Percentiles rank a stretch among this genome's conserved stretches.
Conservation (phyloP, 805 yeast genomes). For the Zygoascus biomembranicola region DNA sequence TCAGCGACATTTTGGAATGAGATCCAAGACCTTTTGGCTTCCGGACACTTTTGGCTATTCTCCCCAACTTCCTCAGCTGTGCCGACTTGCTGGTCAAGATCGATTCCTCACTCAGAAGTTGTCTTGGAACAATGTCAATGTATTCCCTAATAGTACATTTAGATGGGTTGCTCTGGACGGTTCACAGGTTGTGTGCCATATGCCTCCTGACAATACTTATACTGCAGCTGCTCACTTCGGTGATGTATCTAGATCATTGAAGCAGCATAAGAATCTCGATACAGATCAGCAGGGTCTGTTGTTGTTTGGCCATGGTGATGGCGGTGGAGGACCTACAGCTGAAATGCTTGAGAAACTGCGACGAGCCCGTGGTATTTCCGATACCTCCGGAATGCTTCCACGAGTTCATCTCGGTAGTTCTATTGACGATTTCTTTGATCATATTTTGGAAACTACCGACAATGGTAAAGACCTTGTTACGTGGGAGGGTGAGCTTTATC, state of each 20-base stretch:
- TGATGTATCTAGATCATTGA: slow-evolving; percentile 73
- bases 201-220: slow-evolving; percentile 97
- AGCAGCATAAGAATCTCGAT: slow-evolving; percentile 76
- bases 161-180: slow-evolving; percentile 96
- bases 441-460: slow-evolving; percentile 51
- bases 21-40: slow-evolving; percentile 79
- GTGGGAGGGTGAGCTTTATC: slow-evolving; percentile 90
- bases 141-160: slow-evolving; percentile 82
- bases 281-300: slow-evolving; percentile 74
- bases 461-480: slow-evolving; percentile 64
- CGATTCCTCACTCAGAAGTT: slow-evolving; percentile 87
- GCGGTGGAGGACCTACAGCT: slow-evolving; percentile 96
- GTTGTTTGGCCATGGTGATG: slow-evolving; percentile 91
- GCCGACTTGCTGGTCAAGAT: slow-evolving; percentile 77
- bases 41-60: slow-evolving; percentile 98
- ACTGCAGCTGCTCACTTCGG: slow-evolving; percentile 92
- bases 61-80: slow-evolving; percentile 89
- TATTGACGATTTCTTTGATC: slow-evolving; percentile 73
- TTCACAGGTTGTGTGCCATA: slow-evolving; percentile 85
- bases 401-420: slow-evolving; percentile 69
- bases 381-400: slow-evolving; percentile 74
- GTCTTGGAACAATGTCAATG: slow-evolving; percentile 93
- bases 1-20: slow-evolving; percentile 65
- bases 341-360: slow-evolving; percentile 91
- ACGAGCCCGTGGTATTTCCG: slow-evolving; percentile 80